Conservation (phyloP, 1,284 basidiomycete species). For the Chondrostereum purpureum region DNA sequence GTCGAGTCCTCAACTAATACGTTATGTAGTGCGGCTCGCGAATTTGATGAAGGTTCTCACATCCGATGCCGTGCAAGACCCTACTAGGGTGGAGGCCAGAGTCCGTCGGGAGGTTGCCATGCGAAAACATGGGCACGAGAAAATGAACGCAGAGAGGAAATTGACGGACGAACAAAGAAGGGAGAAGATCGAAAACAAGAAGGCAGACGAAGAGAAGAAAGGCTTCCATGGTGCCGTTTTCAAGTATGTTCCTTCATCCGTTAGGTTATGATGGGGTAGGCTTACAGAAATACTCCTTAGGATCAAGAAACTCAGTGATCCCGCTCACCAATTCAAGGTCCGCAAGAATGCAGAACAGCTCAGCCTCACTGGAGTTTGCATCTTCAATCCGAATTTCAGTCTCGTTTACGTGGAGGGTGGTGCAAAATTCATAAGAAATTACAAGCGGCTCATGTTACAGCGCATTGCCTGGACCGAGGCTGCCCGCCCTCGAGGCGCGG, state of each 20-base stretch:
- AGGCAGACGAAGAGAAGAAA: conserved; percentile 79
- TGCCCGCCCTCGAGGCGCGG: conserved; percentile 68
- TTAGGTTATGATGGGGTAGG: too few species aligned
- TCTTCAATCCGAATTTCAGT: conserved; percentile 85
- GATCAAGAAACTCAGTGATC: conserved; percentile 86
- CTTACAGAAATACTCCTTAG: too few species aligned
- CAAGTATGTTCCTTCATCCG: conserved; percentile 64
- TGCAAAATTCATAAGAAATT: conserved; percentile 79
- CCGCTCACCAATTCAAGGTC: conserved; percentile 93
- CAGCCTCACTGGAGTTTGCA: conserved; percentile 80
- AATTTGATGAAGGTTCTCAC: conserved; percentile 99
- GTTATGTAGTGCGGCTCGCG: conserved; percentile 72
- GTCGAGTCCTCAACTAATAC: conserved; percentile 12
- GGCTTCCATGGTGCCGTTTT: conserved; percentile 86
- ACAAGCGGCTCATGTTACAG: conserved; percentile 81
- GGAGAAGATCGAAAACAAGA: conserved; percentile 83
- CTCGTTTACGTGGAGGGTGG: conserved; percentile 94
- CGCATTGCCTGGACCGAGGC: conserved; percentile 95
- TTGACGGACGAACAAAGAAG: conserved; percentile 85
- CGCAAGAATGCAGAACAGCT: conserved; percentile 92
- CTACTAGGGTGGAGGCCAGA: conserved; percentile 93
- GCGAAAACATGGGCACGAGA: conserved; percentile 84
- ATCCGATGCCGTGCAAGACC: conserved; percentile 93
- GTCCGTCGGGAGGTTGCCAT: conserved; percentile 91
- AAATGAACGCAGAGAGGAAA: conserved; percentile 88